Evolutionary conservation across 2,329 filamentous ascomycete genomes (phyloP), one percentile per base, ranked within the genome.

Genomic region (Colletotrichum plurivorum): DNA sequence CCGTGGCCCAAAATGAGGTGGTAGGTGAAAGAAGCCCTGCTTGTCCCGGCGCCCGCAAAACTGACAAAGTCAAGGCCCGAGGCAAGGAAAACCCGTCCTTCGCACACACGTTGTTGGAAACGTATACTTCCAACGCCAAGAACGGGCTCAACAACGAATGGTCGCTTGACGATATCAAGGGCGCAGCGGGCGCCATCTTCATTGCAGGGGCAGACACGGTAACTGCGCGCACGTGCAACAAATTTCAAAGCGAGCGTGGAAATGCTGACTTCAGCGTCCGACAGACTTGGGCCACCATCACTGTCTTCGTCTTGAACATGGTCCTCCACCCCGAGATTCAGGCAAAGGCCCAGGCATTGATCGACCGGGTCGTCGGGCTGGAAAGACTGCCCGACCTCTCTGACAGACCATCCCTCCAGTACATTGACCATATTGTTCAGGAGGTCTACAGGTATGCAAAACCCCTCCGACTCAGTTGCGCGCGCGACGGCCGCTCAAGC

Each of bases 151-250:
- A 43, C 15, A 68, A 71, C 20, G 61, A 71, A 36, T 70, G 60
- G 69, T 66, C 69, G 45, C 70, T 82, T 13, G 79, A 80, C 10
- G 84, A 86, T 58, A 82, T 87, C 72, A 84, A 64, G 73, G 84
- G 84, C 13, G 84, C 84, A 5, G 81, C 84, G 0, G 84, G 81
- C 1, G 81, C 84, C 9, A 80, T 87, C 12, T 86, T 80, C 72
- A 82, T 83, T 45, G 84, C 84, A 15, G 84, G 84, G 12, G 79
- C 80, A 46, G 80, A 86, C 70, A 84, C 83, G 36, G 85, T 83
- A 63, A 54, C 27, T 48, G n/a, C 22, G 46, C 39, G 46, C 27
- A 36, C 31, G 31, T 22, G 63, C 18, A 36, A 48, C 43, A 36
- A 41, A 16, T 12, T 51, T 56, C 36, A 41, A 22, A 55, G 13